Conservation (phyloP, 2,329 filamentous ascomycete species). For the Colletotrichum aenigma region DNA sequence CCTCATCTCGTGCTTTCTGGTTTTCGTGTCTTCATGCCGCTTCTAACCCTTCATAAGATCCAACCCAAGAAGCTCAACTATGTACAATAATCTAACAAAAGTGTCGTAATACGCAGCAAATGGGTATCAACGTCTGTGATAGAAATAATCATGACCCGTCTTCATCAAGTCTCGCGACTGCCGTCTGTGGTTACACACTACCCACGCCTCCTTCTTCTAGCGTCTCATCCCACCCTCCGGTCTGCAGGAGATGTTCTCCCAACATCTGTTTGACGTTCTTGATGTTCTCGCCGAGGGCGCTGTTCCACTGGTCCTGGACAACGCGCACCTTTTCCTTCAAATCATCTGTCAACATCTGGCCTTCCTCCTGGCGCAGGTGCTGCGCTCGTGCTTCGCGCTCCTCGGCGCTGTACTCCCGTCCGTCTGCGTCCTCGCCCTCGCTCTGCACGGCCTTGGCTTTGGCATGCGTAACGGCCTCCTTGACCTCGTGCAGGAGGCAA, state of each 20-base stretch:
- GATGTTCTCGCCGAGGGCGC: slow-evolving; percentile 81
- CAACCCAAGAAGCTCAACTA: background rate
- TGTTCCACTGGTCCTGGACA: slow-evolving; percentile 89
- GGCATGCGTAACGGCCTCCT: slow-evolving; percentile 75
- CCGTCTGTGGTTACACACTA: slow-evolving; percentile 35
- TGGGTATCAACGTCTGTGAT: slow-evolving; percentile 22
- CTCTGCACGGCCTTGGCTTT: slow-evolving; percentile 71
- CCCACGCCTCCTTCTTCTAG: slow-evolving; percentile 64
- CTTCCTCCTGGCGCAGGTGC: slow-evolving; percentile 69
- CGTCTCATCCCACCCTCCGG: slow-evolving; percentile 88
- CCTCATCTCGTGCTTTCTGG: background rate
- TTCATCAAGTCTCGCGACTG: background rate
- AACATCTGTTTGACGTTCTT: slow-evolving; percentile 76
- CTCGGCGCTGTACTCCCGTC: slow-evolving; percentile 32
- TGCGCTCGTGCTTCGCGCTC: slow-evolving; percentile 48
- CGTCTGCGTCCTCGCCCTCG: slow-evolving; percentile 53
- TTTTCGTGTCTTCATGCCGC: background rate
- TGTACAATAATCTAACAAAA: slow-evolving; percentile 17
- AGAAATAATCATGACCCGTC: background rate
- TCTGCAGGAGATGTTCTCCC: slow-evolving; percentile 72
- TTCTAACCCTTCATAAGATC: background rate
- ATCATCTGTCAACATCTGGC: slow-evolving; percentile 76
- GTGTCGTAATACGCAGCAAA: slow-evolving; percentile 15
- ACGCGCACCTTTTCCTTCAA: slow-evolving; percentile 91
- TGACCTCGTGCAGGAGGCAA: slow-evolving; percentile 89